Base-by-base conservation (phyloP, 108 stramenopile species). In the Cyclotella baltica region DNA sequence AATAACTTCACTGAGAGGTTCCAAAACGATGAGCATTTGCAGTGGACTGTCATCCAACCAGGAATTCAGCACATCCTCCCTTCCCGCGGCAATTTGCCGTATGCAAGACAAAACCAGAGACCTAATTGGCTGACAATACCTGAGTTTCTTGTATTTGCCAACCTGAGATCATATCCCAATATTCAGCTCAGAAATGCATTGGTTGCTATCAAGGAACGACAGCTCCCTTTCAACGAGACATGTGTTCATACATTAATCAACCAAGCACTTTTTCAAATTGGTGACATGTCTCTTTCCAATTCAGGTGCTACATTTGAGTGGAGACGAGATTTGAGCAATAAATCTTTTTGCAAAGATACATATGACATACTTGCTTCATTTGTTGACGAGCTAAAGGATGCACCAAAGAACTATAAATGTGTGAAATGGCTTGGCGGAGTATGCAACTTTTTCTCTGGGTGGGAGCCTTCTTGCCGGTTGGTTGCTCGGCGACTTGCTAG, bases 181-280 rank as follows among this genome's bases (percentile, higher is more conserved):
- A 62, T 65, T 25, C 83, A 85, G 69, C 34, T 84, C 5, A 46
- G 83, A 40, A 77, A 88, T 33, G 56, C 86, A 29, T 36, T 69
- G 10, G 20, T 72, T 46, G 70, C 73, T 1, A 62, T 88, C 3
- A 40, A 61, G 1, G 56, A 85, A 0, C 59, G 50, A 19, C 23
- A 53, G 37, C 64, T 82, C 31, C 83, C 77, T 16, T 56, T 84
- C 22, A 47, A 47, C 15, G 31, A 84, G 13, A 28, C 36, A 0
- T n/a, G 16, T 37, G 83, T 88, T 15, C 80, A 76, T 31, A 62
- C 48, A 15, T 62, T 88, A 1, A 46, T 86, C 18, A 53, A 18
- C 15, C 88, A 88, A 55, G 33, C 85, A 5, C 62, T 86, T 15
- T 86, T 80, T 73, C 88, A 88, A 18, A 34, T 88, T 46, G 88